Conservation (phyloP, 768 basidiomycete species). For the Porpolomopsis calyptriformis region DNA sequence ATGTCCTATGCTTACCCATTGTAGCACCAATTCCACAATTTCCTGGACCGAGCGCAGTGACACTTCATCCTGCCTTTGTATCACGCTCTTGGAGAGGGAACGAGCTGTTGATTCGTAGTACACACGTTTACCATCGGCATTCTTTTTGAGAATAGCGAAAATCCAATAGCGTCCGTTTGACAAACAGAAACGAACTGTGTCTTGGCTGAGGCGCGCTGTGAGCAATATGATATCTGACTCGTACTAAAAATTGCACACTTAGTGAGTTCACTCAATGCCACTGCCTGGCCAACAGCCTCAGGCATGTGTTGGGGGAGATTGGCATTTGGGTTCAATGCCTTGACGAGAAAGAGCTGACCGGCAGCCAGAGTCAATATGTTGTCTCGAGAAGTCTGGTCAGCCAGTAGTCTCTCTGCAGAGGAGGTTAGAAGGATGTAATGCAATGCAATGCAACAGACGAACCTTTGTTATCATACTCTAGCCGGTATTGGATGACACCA, state of each 20-base stretch:
- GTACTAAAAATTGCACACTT: conserved; percentile 12
- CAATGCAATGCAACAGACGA: conserved; percentile 10
- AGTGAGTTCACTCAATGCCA: conserved; percentile 19
- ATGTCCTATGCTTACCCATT: not conserved
- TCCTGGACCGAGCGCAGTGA: not conserved
- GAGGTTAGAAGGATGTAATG: conserved; percentile 9
- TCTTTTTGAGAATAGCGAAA: conserved; percentile 21
- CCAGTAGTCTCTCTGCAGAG: conserved; percentile 18
- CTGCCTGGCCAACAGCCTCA: conserved; percentile 23
- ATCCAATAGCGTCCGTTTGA: conserved; percentile 23
- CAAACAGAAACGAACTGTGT: conserved; percentile 24
- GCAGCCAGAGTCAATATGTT: conserved; percentile 16
- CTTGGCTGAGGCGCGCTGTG: conserved; percentile 15
- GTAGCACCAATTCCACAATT: not conserved
- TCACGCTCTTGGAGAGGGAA: conserved; percentile 7
- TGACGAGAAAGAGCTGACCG: conserved; percentile 18
- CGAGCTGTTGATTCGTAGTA: conserved; percentile 5
- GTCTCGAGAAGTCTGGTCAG: conserved; percentile 17
- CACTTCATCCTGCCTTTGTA: too few species aligned
- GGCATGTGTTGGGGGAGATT: conserved; percentile 16
- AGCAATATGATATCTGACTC: conserved; percentile 12
- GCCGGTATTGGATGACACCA: conserved; percentile 18
- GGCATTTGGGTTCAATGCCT: conserved; percentile 19
- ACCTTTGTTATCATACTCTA: conserved; percentile 17
- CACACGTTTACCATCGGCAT: conserved; percentile 11